A percentile compares a stretch with the other conserved stretches of the same genome.
These are phyloP conservation scores for Graphilbum sp. DNA, from an alignment of 2,329 filamentous ascomycete species.

Conservation along the genomic window DNA sequence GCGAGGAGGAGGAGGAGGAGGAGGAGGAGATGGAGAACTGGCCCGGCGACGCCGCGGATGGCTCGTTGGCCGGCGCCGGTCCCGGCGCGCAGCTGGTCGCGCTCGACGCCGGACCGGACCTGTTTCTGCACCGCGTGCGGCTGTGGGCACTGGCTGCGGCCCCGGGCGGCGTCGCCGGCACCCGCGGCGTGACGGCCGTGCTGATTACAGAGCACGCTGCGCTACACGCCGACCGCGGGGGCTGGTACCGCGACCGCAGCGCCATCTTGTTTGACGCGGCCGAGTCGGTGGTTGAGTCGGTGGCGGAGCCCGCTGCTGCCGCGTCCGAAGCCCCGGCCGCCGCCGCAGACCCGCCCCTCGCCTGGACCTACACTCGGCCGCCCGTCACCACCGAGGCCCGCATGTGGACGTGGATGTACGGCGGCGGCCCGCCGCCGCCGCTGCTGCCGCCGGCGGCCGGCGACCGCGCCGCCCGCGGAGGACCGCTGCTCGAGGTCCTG, in stretches of 20 bases:
- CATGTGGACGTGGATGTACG: conserved; percentile 44
- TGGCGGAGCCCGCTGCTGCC: not conserved
- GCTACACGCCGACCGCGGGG: conserved; percentile 27
- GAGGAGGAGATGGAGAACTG: conserved; percentile 8
- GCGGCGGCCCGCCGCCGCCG: conserved; percentile 21
- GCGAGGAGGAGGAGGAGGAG: conserved; percentile 7
- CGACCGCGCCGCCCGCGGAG: conserved; percentile 17
- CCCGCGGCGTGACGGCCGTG: conserved; percentile 27
- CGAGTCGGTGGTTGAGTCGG: not conserved
- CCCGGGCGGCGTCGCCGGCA: conserved; percentile 22
- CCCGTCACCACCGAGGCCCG: conserved; percentile 26
- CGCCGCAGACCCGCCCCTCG: not conserved
- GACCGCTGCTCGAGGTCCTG: no score
- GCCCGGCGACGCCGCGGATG: not conserved
- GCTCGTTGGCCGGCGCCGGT: no score
- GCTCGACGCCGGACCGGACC: conserved; percentile 18
- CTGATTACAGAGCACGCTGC: conserved; percentile 33
- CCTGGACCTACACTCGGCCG: not conserved
- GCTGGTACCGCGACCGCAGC: conserved; percentile 20
- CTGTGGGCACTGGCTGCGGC: conserved; percentile 37
- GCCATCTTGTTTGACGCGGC: conserved; percentile 20
- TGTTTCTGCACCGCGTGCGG: conserved; percentile 32
- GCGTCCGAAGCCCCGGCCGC: not conserved
- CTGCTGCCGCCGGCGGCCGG: not conserved
- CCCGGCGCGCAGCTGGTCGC: conserved; percentile 4